Conservation (phyloP, 345 rosid genomes). For the Trapa incisa region DNA sequence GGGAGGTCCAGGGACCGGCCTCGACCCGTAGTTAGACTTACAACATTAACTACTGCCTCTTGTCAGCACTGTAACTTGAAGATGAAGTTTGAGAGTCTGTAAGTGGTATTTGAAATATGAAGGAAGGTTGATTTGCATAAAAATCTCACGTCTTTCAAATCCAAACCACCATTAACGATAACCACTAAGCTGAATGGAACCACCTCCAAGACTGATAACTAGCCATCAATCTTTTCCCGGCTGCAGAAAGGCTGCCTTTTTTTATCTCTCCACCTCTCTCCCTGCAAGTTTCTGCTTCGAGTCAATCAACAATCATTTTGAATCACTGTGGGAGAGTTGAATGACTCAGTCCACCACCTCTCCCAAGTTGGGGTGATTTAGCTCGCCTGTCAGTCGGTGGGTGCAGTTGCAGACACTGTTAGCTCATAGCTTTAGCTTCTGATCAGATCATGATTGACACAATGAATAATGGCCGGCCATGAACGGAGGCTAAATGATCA, state of each 20-base stretch:
- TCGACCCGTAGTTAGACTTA: background rate
- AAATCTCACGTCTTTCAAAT: background rate
- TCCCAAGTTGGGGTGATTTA: background rate
- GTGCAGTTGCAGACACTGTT: too few species aligned
- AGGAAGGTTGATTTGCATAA: background rate
- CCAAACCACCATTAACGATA: background rate
- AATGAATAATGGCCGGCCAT: too few species aligned
- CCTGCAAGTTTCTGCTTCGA: background rate
- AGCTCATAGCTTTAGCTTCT: too few species aligned
- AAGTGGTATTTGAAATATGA: background rate
- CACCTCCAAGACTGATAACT: background rate
- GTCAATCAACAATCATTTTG: constrained; percentile 6
- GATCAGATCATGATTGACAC: too few species aligned
- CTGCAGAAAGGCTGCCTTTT: background rate
- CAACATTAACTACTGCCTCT: background rate
- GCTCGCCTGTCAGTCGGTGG: too few species aligned
- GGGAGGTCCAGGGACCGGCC: constrained; percentile 55
- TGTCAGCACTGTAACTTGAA: background rate
- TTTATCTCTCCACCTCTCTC: too few species aligned
- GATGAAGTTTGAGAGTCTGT: background rate
- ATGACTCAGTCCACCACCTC: background rate
- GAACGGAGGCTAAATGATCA: too few species aligned
- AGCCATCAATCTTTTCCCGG: background rate
- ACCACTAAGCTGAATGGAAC: background rate
- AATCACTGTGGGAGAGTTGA: background rate